Percentiles rank a stretch among this genome's conserved stretches.
Conservation (phyloP, 148 eudicot species). For the Silene conica region DNA sequence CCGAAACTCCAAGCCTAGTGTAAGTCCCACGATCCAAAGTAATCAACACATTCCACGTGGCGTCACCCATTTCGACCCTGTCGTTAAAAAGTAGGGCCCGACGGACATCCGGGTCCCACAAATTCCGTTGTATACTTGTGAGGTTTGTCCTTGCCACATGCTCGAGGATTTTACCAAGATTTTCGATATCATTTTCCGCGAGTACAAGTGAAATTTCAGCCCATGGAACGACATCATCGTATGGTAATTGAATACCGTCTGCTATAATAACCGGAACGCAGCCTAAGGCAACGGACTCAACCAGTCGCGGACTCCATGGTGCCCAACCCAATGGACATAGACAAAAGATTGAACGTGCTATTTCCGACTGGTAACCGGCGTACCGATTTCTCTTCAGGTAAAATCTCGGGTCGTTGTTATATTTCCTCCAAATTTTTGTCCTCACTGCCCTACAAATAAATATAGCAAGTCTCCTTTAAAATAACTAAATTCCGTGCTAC, state of each 20-base stretch:
- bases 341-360: conserved; percentile 62
- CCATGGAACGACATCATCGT: conserved; percentile 57
- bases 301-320: conserved; percentile 94
- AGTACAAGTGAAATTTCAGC: conserved; percentile 62
- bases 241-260: conserved; percentile 69
- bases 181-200: conserved; percentile 51
- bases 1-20: not conserved
- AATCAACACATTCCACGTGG: conserved; percentile 57
- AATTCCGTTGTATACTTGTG: conserved; percentile 42
- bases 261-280: conserved; percentile 92
- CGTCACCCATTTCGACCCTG: conserved; percentile 44
- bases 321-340: conserved; percentile 95
- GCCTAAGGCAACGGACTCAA: conserved; percentile 71
- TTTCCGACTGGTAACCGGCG: conserved; percentile 72
- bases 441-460: conserved; percentile 50
- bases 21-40: conserved; percentile 22
- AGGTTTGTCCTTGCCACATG: conserved; percentile 59
- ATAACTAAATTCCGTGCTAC: too few species aligned
- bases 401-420: conserved; percentile 49
- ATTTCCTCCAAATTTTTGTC: conserved; percentile 58
- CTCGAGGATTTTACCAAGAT: conserved; percentile 44
- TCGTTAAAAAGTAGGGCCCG: conserved; percentile 54
- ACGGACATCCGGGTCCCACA: conserved; percentile 42
- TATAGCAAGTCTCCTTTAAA: too few species aligned
- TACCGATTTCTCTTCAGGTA: conserved; percentile 56